Evolutionary conservation across 2,329 filamentous ascomycete genomes (phyloP).

Genomic region (Hymenoscyphus repandus): DNA sequence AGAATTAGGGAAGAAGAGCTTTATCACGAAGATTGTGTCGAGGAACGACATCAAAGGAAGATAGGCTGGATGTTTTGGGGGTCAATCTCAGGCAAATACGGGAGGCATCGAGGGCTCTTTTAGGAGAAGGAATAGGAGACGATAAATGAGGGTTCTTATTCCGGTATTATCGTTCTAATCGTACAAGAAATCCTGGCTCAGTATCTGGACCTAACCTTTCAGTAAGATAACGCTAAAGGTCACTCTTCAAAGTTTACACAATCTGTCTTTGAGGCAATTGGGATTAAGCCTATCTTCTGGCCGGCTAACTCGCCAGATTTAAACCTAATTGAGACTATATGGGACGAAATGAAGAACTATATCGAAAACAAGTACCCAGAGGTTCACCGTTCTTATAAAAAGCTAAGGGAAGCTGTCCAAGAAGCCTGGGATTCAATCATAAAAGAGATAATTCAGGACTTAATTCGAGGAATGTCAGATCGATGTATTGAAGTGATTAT

Average conservation of each 20-base stretch:
- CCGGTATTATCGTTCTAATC: neutral
- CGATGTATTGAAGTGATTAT: slow-evolving; percentile 1
- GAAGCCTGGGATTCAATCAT: slow-evolving; percentile 10
- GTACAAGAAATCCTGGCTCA: neutral
- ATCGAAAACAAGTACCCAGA: slow-evolving; percentile 14
- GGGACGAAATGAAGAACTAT: slow-evolving; percentile 19
- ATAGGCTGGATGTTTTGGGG: neutral
- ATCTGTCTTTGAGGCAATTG: slow-evolving; percentile 8
- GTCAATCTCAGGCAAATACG: neutral
- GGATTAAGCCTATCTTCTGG: slow-evolving; percentile 10
- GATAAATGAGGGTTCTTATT: too few relatives aligned
- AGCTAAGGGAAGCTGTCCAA: slow-evolving; percentile 8
- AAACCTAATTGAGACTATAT: slow-evolving; percentile 18
- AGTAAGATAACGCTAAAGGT: slow-evolving; percentile 10
- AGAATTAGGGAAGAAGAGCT: neutral
- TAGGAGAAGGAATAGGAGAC: too few relatives aligned
- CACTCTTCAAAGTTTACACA: slow-evolving; percentile 10
- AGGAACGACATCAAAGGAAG: neutral
- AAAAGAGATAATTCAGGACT: slow-evolving; percentile 2
- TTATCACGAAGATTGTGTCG: neutral
- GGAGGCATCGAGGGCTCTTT: neutral
- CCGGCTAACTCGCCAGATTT: slow-evolving; percentile 19
- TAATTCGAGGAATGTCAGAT: slow-evolving; percentile 1
- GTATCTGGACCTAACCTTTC: neutral
- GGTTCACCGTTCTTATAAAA: slow-evolving; percentile 8